These are phyloP conservation scores for Brassica hybrid DNA, from an alignment of 441 rosid species.

Conservation along the genomic window DNA sequence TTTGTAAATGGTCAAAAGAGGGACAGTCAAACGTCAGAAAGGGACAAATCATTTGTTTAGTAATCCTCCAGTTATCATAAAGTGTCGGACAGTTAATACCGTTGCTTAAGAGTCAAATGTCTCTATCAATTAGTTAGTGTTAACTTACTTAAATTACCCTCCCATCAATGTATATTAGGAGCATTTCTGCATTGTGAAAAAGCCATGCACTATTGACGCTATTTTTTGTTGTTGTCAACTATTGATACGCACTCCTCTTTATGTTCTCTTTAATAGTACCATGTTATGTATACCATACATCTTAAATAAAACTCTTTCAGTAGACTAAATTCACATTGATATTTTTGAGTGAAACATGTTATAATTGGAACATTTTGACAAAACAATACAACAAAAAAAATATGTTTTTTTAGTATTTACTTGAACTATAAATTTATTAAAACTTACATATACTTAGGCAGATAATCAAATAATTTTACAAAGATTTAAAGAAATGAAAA, in stretches of 20 bases:
- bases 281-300: background rate
- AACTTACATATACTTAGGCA: too few species aligned
- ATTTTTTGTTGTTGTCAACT: background rate
- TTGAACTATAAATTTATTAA: too few species aligned
- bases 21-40: conserved; percentile 40
- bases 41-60: conserved; percentile 37
- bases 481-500: too few species aligned
- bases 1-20: conserved; percentile 36
- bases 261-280: background rate
- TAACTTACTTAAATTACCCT: background rate
- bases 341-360: too few species aligned
- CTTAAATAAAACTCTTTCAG: background rate
- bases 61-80: conserved; percentile 10
- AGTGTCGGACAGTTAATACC: conserved; percentile 48
- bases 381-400: too few species aligned
- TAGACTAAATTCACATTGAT: background rate
- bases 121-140: background rate
- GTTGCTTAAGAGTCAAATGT: conserved; percentile 31
- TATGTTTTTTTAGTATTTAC: too few species aligned
- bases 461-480: too few species aligned
- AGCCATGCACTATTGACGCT: background rate
- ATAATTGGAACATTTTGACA: too few species aligned
- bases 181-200: background rate
- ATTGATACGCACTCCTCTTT: background rate
- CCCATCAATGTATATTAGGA: background rate